Evolutionary conservation across 768 basidiomycete genomes (phyloP), one percentile per base, ranked within the genome.

Genomic region (Holtermanniella nyarrowii): DNA sequence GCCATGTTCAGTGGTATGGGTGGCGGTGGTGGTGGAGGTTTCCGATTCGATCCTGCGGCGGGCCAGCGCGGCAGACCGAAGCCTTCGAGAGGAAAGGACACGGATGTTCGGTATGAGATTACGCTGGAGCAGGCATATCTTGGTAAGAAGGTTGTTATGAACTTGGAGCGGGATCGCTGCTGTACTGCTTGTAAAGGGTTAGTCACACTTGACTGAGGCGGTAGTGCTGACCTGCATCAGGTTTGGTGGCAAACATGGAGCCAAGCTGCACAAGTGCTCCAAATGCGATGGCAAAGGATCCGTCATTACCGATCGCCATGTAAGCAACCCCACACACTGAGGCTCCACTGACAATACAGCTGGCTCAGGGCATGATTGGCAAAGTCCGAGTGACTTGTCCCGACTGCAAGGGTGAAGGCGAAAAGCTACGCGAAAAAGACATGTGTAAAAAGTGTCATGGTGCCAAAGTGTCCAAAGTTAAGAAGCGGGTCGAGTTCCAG

Each of bases 401-500:
- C 10, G 62, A 66, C 16, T 75, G 74, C 52, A 54, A 70, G 21
- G 74, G 74, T 0, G 63, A 62, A 48, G 66, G 62, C 3, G 55
- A 52, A 44, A 54, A 55, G 37, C 37, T 62, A 44, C 52, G 62
- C 23, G 69, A 69, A 7, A 65, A 62, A 46, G 61, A 66, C 63
- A 93, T 90, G 59, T 96, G 91, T 74, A 96, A 91, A 73, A 93
- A 88, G 66, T 97, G 93, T 73, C 89, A 90, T 63, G 93, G 90
- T 3, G 78, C 79, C 48, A 84, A 83, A 69, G 84, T 82, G 0
- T 78, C 85, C 42, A 82, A 84, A 56, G 88, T 93, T 66, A 95
- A 89, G 76, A 86, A 83, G 43, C 81, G 86, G 45, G 82, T 89
- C 57, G 88, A 91, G 57, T 82, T 95, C 21, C 79, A 80, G 59